A percentile compares a stretch with the other conserved stretches of the same genome.
phyloP scores from a whole-genome alignment of 345 rosid species.

The Rhodamnia rubescens region DNA sequence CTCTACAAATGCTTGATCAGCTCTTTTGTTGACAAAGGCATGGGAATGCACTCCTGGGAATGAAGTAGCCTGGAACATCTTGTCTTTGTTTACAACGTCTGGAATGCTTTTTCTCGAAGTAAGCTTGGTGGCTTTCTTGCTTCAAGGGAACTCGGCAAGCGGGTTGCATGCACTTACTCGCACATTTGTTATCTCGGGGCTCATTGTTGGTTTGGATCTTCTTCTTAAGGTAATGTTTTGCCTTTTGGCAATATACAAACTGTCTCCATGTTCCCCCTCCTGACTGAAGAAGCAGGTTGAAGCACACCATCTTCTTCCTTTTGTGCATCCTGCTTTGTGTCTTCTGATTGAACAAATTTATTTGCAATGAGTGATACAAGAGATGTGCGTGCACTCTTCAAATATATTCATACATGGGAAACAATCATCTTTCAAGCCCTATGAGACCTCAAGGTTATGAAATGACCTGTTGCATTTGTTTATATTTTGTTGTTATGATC shows the following conservation, averaged over 20 bases:
- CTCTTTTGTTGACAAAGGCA: constrained; percentile 27
- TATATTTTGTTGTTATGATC: neutral
- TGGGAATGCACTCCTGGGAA: constrained; percentile 83
- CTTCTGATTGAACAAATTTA: neutral
- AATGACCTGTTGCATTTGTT: neutral
- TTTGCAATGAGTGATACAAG: neutral
- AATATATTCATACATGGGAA: neutral
- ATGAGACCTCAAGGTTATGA: neutral
- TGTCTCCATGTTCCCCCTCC: neutral
- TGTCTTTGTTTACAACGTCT: constrained; percentile 68
- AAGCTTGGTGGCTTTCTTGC: constrained; percentile 86
- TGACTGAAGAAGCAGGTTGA: neutral
- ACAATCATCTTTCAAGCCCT: neutral
- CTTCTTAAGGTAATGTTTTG: constrained; percentile 57
- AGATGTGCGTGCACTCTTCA: neutral
- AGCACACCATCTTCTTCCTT: neutral
- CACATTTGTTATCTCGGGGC: constrained; percentile 67
- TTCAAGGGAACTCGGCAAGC: constrained; percentile 79
- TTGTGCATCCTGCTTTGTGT: neutral
- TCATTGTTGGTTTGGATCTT: constrained; percentile 64
- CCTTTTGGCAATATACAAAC: neutral
- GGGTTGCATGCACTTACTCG: constrained; percentile 70
- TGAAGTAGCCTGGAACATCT: constrained; percentile 69
- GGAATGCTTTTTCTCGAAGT: constrained; percentile 95
- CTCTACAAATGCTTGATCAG: neutral